Conservation (phyloP, 2,329 filamentous ascomycete genomes). For the Tolypocladium pustulatum region DNA sequence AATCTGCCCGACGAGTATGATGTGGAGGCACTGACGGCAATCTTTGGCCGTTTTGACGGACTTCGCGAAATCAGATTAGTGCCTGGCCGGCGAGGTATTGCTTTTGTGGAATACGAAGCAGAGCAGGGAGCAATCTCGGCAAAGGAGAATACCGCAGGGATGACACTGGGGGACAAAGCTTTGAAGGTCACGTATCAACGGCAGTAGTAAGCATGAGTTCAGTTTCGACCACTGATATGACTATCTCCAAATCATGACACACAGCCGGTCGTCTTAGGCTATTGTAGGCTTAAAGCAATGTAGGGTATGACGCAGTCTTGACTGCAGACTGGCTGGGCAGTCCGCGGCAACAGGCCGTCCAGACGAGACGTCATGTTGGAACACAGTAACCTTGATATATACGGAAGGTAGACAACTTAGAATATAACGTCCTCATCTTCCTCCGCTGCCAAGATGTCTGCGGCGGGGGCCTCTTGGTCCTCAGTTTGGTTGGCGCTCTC, state of each 20-base stretch:
- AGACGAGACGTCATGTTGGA: neutral
- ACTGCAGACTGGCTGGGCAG: neutral
- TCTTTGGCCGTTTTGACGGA: slow-evolving; percentile 85
- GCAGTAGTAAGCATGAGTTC: slow-evolving; percentile 41
- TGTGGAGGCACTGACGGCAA: slow-evolving; percentile 63
- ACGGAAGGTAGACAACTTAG: slow-evolving; percentile 24
- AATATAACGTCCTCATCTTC: slow-evolving; percentile 86
- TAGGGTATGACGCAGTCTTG: neutral
- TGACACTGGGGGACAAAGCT: slow-evolving; percentile 63
- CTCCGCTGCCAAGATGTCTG: slow-evolving; percentile 62
- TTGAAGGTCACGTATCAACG: slow-evolving; percentile 97
- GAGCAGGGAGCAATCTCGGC: slow-evolving; percentile 84
- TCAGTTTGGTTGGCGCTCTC: slow-evolving; percentile 23
- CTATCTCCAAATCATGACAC: neutral
- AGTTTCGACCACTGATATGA: neutral
- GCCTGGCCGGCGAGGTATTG: slow-evolving; percentile 76
- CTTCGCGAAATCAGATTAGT: slow-evolving; percentile 90
- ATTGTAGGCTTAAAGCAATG: neutral
- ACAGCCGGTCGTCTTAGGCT: neutral
- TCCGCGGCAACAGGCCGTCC: neutral
- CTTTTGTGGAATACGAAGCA: slow-evolving; percentile 92
- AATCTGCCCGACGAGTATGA: slow-evolving; percentile 83
- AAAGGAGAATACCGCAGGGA: slow-evolving; percentile 85
- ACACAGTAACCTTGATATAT: too few relatives aligned
- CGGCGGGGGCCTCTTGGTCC: slow-evolving; percentile 26